Evolutionary conservation across 2,329 filamentous ascomycete species (phyloP).

Genomic region (Claviceps sp.): DNA sequence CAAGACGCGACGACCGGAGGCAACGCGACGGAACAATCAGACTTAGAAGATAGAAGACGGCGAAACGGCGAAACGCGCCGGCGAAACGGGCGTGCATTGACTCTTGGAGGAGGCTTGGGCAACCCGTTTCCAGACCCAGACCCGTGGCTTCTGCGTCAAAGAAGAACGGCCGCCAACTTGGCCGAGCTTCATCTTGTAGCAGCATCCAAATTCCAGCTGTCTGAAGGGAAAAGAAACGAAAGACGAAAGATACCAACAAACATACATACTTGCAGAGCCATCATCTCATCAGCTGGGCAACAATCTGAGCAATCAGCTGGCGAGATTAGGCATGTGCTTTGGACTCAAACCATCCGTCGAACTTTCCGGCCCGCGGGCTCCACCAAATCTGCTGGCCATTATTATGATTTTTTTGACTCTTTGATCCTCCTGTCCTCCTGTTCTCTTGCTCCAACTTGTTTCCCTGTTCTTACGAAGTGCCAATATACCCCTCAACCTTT

Average conservation of each 20-base stretch:
- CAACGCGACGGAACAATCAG: neutral
- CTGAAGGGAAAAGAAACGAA: too few relatives aligned
- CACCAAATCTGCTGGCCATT: constrained; percentile 2
- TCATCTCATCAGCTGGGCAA: too few relatives aligned
- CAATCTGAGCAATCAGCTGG: neutral
- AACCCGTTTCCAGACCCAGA: too few relatives aligned
- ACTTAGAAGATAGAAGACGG: neutral
- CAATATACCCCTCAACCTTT: neutral
- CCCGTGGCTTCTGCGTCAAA: too few relatives aligned
- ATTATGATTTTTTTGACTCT: neutral
- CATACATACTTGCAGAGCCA: too few relatives aligned
- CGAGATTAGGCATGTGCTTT: constrained; percentile 3
- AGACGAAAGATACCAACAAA: too few relatives aligned
- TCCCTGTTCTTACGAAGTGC: neutral
- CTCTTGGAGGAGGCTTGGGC: neutral
- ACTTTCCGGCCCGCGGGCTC: constrained; percentile 3
- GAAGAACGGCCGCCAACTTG: neutral
- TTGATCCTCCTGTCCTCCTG: neutral
- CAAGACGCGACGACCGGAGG: neutral
- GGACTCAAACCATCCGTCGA: neutral
- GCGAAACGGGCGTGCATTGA: too few relatives aligned
- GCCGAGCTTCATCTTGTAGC: neutral
- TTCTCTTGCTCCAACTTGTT: neutral
- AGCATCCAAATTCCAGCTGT: too few relatives aligned
- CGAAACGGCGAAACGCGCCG: too few relatives aligned